phyloP scores from a whole-genome alignment of 768 basidiomycete species.

The Mycena sanguinolenta region DNA sequence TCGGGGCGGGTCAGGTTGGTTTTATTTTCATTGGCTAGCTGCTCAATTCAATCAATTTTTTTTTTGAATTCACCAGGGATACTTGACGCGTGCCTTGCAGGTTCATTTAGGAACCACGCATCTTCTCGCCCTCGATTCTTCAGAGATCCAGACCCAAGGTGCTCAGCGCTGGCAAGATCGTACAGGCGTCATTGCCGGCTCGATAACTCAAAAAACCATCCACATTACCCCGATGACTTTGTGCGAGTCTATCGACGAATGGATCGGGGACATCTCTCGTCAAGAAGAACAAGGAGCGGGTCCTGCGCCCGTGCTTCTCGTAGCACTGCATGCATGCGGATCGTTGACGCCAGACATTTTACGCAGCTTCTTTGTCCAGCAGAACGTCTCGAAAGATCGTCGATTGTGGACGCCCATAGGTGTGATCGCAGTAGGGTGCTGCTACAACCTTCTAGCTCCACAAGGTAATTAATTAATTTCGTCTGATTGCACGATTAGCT shows the following conservation, averaged over 20 bases:
- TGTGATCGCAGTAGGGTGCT: conserved; percentile 79
- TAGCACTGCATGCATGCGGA: conserved; percentile 84
- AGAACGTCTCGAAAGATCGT: conserved; percentile 17
- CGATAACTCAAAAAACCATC: conserved; percentile 69
- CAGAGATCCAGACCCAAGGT: conserved; percentile 69
- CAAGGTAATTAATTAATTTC: conserved; percentile 53
- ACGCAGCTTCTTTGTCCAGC: conserved; percentile 59
- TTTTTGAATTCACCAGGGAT: conserved; percentile 58
- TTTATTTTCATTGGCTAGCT: not conserved
- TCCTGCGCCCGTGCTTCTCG: conserved; percentile 66
- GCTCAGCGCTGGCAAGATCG: conserved; percentile 60
- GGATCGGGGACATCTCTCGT: conserved; percentile 55
- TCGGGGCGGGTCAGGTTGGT: conserved; percentile 80
- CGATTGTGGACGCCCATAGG: conserved; percentile 64
- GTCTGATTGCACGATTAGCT: conserved; percentile 3
- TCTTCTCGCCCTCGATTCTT: conserved; percentile 78
- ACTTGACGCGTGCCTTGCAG: conserved; percentile 68
- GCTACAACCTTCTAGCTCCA: conserved; percentile 78
- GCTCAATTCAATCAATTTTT: not conserved
- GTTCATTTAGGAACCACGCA: conserved; percentile 50
- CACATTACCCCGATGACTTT: conserved; percentile 66
- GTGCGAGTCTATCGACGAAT: conserved; percentile 60
- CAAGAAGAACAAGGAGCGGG: conserved; percentile 8
- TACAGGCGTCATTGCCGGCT: conserved; percentile 38
- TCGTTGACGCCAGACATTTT: conserved; percentile 78